Conservation (phyloP, 345 rosid genomes). For the Fremontodendron californicum region DNA sequence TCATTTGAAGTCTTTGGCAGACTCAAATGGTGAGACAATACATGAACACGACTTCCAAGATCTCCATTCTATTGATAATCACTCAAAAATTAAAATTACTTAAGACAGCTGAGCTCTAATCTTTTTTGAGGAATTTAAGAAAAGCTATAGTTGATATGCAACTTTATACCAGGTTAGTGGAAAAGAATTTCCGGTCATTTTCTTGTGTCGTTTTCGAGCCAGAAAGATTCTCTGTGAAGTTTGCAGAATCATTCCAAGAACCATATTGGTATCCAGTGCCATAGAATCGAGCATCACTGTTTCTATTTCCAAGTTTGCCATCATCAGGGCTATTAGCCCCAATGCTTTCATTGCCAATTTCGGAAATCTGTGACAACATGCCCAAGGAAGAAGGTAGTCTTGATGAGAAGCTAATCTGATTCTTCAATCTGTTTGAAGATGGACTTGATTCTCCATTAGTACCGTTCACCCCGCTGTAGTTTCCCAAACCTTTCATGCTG, state of each 20-base stretch:
- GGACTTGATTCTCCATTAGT: conserved; percentile 49
- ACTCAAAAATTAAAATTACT: conserved; percentile 11
- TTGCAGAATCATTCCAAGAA: conserved; percentile 62
- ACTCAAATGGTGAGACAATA: conserved; percentile 47
- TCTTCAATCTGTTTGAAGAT: conserved; percentile 44
- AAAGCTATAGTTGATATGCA: background rate
- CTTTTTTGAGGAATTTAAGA: background rate
- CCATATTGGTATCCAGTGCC: conserved; percentile 36
- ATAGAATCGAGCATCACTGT: conserved; percentile 23
- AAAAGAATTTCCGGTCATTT: conserved; percentile 31
- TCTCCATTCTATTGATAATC: conserved; percentile 34
- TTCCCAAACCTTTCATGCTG: conserved; percentile 42
- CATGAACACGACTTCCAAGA: conserved; percentile 29
- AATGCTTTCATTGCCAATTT: conserved; percentile 36
- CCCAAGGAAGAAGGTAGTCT: conserved; percentile 66
- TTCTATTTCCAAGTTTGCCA: conserved; percentile 28
- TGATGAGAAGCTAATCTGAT: conserved; percentile 56
- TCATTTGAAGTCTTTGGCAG: conserved; percentile 53
- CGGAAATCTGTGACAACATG: conserved; percentile 68
- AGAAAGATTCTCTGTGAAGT: conserved; percentile 37
- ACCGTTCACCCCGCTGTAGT: conserved; percentile 39
- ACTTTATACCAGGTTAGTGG: conserved; percentile 42
- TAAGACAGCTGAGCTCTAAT: background rate
- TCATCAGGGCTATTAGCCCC: conserved; percentile 27
- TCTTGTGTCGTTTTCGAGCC: conserved; percentile 49